Evolutionary conservation across 768 basidiomycete species (phyloP), one percentile per base, ranked within the genome.

Genomic region (Porpolomopsis calyptriformis): DNA sequence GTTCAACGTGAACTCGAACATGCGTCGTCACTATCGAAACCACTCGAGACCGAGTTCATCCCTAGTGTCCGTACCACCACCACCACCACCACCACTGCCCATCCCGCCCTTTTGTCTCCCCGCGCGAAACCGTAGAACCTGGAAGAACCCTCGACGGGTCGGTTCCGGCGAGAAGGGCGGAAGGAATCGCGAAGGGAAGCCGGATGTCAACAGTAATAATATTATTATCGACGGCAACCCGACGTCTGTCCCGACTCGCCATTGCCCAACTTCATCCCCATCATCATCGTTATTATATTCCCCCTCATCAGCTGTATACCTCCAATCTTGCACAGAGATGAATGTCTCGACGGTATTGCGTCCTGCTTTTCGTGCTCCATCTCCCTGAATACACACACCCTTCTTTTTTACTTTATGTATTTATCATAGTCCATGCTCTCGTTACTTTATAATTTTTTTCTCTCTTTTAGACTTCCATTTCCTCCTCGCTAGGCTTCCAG

Each of bases 1-100:
- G 49, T 88, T 88, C 64, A 87, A 85, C 52, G 86, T 86, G 39
- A 85, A 85, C 57, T 85, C 82, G 0, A 89, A 88, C 59, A 88
- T 87, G 85, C 73, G 85, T 24, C 69, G 85, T 4, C 85, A 88
- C 55, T 80, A 78, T 57, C 70, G 83, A 37, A 86, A 83, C 58
- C 84, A 87, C 43, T 64, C 63, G 1, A 47, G 63, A 1, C 62
- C 67, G 9, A 63, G 65, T 2, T 53, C n/a, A n/a, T 57, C 22
- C 58, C 65, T 1, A 58, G 64, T 23, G 49, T 55, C 4, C 57
- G 60, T 46, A 26, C 50, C 23, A 14, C 35, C 20, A 26, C 8
- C 45, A 29, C 45, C 16, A 35, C n/a, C n/a, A n/a, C n/a, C n/a
- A n/a, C n/a, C n/a, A n/a, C n/a, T n/a, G n/a, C n/a, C n/a, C n/a